Conservation (phyloP, 2,329 filamentous ascomycete genomes). For the Leptographium procerum region DNA sequence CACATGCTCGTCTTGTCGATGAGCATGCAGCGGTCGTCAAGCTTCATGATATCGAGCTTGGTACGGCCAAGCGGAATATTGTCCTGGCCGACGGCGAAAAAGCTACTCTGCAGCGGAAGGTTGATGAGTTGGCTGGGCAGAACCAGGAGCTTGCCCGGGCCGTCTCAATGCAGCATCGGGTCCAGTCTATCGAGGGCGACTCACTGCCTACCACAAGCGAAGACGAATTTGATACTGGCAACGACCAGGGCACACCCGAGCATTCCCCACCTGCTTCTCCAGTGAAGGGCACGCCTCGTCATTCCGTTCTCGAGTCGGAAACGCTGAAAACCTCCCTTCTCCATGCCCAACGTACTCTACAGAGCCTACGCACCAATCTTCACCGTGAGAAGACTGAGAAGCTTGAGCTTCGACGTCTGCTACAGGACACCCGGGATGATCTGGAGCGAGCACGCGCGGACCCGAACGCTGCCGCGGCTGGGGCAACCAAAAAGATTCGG, state of each 20-base stretch:
- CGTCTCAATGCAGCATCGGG: constrained; percentile 57
- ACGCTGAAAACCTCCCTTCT: constrained; percentile 88
- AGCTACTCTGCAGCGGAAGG: constrained; percentile 64
- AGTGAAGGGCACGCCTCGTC: constrained; percentile 80
- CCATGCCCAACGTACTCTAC: constrained; percentile 92
- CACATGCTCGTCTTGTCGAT: constrained; percentile 66
- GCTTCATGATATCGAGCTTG: constrained; percentile 80
- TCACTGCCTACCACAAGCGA: constrained; percentile 46
- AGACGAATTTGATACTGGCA: constrained; percentile 52
- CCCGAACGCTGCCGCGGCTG: constrained; percentile 18
- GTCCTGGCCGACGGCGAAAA: constrained; percentile 70
- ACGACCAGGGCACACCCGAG: constrained; percentile 67
- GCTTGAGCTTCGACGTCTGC: constrained; percentile 84
- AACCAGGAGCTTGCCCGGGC: constrained; percentile 86
- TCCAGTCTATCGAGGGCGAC: constrained; percentile 55
- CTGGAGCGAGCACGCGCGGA: constrained; percentile 60
- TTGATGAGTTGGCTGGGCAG: constrained; percentile 78
- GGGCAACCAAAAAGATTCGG: constrained; percentile 47
- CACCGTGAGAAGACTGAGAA: constrained; percentile 99
- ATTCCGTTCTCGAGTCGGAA: constrained; percentile 86
- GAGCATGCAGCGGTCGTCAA: constrained; percentile 69
- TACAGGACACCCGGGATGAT: constrained; percentile 91
- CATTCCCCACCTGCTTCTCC: constrained; percentile 86
- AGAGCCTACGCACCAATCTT: constrained; percentile 86
- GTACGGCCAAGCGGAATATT: constrained; percentile 69